Conservation (phyloP, 2,329 filamentous ascomycete genomes). For the Fusarium globosum region DNA sequence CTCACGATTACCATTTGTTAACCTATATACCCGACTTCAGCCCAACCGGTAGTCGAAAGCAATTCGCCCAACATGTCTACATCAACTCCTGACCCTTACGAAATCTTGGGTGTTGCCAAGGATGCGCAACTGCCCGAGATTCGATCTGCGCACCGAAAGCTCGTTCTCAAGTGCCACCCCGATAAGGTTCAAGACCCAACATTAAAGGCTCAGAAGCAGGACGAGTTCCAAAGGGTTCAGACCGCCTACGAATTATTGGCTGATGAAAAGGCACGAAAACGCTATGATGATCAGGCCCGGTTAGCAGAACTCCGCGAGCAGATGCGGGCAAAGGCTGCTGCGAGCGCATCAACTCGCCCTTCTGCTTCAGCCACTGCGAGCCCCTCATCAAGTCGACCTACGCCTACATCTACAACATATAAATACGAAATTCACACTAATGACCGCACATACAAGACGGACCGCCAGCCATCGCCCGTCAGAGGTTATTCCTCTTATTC, state of each 20-base stretch:
- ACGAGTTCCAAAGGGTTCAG: conserved; percentile 92
- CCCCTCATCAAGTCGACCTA: conserved; percentile 44
- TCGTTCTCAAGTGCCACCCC: conserved; percentile 88
- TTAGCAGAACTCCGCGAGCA: conserved; percentile 73
- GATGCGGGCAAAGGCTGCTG: conserved; percentile 53
- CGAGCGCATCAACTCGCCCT: conserved; percentile 21
- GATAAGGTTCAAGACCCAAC: conserved; percentile 87
- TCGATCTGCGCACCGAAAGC: conserved; percentile 83
- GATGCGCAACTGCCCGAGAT: conserved; percentile 78
- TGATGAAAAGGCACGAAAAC: conserved; percentile 76
- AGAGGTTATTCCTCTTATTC: conserved; percentile 50
- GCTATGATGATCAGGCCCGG: conserved; percentile 82
- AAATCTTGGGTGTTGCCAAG: conserved; percentile 76
- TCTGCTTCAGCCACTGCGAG: conserved; percentile 14
- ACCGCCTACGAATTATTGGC: conserved; percentile 91
- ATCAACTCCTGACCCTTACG: conserved; percentile 80
- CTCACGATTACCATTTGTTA: conserved; percentile 14
- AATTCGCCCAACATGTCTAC: conserved; percentile 57
- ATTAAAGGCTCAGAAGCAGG: conserved; percentile 80
- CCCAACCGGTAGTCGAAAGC: conserved; percentile 19
- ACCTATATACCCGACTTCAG: conserved; percentile 33
- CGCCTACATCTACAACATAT: conserved; percentile 50
- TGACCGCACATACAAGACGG: conserved; percentile 57
- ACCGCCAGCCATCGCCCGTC: conserved; percentile 44
- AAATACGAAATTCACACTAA: conserved; percentile 63